phyloP scores from a whole-genome alignment of 257 asterid genomes.

The Fraxinus americana region DNA sequence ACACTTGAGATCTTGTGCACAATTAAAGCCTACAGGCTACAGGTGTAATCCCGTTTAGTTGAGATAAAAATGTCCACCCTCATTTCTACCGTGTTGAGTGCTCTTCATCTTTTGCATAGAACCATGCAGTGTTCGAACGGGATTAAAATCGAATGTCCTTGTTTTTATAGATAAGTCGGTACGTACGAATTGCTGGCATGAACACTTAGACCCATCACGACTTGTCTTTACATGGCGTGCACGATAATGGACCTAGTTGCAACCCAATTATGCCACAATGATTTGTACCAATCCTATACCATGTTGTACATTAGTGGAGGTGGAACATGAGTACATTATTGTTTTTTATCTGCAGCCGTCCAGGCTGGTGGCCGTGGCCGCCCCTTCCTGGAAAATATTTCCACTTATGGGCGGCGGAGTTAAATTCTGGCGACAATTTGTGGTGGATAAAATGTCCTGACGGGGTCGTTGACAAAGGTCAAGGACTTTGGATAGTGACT shows the following conservation, averaged over 20 bases:
- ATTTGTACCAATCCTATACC: background rate
- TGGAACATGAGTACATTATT: background rate
- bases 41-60: too few relatives aligned
- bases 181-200: too few relatives aligned
- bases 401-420: constrained; percentile 9
- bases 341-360: background rate
- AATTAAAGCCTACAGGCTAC: too few relatives aligned
- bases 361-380: background rate
- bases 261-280: background rate
- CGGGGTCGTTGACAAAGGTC: background rate
- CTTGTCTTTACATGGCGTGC: background rate
- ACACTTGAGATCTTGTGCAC: too few relatives aligned
- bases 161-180: too few relatives aligned
- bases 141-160: too few relatives aligned
- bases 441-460: constrained; percentile 6
- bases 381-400: constrained; percentile 5
- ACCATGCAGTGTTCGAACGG: too few relatives aligned
- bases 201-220: background rate
- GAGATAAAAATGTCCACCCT: too few relatives aligned
- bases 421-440: background rate
- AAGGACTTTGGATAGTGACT: constrained; percentile 28
- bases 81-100: too few relatives aligned
- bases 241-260: background rate
- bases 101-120: too few relatives aligned
- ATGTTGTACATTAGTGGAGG: background rate